Evolutionary conservation across 164 flowering plant species (phyloP), one percentile per base, ranked within the genome.

Genomic region (Dillenia turbinata): DNA sequence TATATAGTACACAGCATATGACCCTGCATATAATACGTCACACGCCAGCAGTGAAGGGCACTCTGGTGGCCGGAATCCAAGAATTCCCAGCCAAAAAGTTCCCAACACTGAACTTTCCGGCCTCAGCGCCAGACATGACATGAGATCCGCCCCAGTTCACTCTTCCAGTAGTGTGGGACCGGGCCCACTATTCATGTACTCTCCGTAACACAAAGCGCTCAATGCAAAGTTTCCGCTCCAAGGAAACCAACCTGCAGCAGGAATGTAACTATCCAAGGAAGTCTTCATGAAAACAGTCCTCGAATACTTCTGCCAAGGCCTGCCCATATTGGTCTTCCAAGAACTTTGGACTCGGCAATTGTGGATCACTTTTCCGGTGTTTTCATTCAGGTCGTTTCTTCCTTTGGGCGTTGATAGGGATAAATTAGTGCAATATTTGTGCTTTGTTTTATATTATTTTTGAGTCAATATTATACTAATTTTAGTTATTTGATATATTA

Each of bases 271-370:
- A 15, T 67, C 88, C 0, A 86, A 15, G 19, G 1, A 53, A 46
- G 70, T 59, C 67, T 84, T 77, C 76, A 84, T 74, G 46, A 75
- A 65, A 22, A 86, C 87, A 1, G 85, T 82, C 51, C 85, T 76
- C 12, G 91, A 80, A 59, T 82, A 86, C 40, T 65, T 50, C 49
- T 66, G 15, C 91, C 91, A 86, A 14, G 91, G 91, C 65, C 91
- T 48, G 0, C 91, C 91, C 7, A 86, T 65, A 52, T 75, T 84
- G 0, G 66, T 69, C 65, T 66, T 66, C 53, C 60, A 43, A 3
- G 66, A 66, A 9, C 72, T 57, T 56, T 63, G 62, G 2, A 53
- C 59, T 0, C 56, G 57, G 0, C 75, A 84, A 49, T 69, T 72
- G 16, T 84, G 89, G 46, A 86, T 63, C 1, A 75, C 44, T 9